phyloP scores from a whole-genome alignment of 192 early-diverging fungal genomes.

The Backusella macrospora region DNA sequence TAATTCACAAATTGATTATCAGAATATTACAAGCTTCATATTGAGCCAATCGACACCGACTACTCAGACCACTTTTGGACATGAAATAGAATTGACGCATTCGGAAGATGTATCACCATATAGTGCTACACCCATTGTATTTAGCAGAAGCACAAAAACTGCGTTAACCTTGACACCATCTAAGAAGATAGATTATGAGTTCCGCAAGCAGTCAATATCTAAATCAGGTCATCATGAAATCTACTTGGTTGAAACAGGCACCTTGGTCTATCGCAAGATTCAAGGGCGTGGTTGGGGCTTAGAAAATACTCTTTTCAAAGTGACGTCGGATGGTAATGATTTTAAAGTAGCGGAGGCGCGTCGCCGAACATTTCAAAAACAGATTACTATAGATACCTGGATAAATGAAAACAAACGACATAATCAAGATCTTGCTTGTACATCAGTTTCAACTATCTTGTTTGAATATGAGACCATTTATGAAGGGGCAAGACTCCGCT shows the following conservation, averaged over 20 bases:
- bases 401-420: not conserved
- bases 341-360: constrained; percentile 33
- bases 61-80: constrained; percentile 2
- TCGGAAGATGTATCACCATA: constrained; percentile 2
- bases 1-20: constrained; percentile 14
- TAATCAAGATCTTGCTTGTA: not conserved
- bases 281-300: constrained; percentile 41
- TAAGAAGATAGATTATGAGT: constrained; percentile 16
- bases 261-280: constrained; percentile 31
- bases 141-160: constrained; percentile 1
- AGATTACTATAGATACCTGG: constrained; percentile 31
- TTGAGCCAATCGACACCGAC: not conserved
- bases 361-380: constrained; percentile 39
- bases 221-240: constrained; percentile 34
- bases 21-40: constrained; percentile 11
- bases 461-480: constrained; percentile 37
- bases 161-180: not conserved
- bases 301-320: constrained; percentile 31
- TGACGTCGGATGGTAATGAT: not conserved
- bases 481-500: constrained; percentile 27
- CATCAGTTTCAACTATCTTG: constrained; percentile 21
- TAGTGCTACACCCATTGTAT: not conserved
- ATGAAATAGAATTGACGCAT: not conserved
- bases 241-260: constrained; percentile 23
- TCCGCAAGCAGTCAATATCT: constrained; percentile 27